Evolutionary conservation across 169 alveolate species (phyloP).

Genomic region (Cryptosporidium sp.): DNA sequence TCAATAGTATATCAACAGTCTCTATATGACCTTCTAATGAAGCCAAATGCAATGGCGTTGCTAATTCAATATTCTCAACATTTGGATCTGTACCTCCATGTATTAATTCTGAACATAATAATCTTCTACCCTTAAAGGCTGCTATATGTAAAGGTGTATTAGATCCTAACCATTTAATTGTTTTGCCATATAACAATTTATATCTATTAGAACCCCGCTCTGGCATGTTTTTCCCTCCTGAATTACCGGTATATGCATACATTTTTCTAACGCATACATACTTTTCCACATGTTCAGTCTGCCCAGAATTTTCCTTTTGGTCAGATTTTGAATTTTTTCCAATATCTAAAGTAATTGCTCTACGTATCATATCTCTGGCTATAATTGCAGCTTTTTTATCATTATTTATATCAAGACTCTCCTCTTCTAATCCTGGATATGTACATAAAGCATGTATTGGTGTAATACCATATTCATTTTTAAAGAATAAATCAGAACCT

Average conservation of each 20-base stretch:
- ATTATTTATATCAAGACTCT: slow-evolving; percentile 3
- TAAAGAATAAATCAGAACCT: slow-evolving; percentile 62
- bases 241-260: not conserved
- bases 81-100: slow-evolving; percentile 84
- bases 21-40: slow-evolving; percentile 85
- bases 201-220: slow-evolving; percentile 42
- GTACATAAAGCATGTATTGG: slow-evolving; percentile 70
- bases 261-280: not conserved
- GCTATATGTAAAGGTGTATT: slow-evolving; percentile 88
- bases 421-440: slow-evolving; percentile 47
- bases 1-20: slow-evolving; percentile 82
- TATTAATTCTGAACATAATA: slow-evolving; percentile 83
- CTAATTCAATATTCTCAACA: slow-evolving; percentile 85
- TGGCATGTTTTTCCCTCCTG: slow-evolving; percentile 19
- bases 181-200: slow-evolving; percentile 80
- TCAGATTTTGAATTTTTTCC: not conserved
- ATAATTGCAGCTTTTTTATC: slow-evolving; percentile 67
- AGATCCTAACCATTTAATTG: slow-evolving; percentile 84
- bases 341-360: slow-evolving; percentile 21
- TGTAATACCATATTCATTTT: slow-evolving; percentile 68
- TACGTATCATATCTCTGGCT: slow-evolving; percentile 75
- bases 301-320: not conserved
- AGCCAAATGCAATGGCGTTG: slow-evolving; percentile 90
- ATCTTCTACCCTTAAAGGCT: slow-evolving; percentile 85
- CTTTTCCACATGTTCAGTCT: not conserved